Percentiles rank a stretch among this genome's conserved stretches.
Conservation (phyloP, 179 eudicot genomes). For the Vitellaria paradoxa region DNA sequence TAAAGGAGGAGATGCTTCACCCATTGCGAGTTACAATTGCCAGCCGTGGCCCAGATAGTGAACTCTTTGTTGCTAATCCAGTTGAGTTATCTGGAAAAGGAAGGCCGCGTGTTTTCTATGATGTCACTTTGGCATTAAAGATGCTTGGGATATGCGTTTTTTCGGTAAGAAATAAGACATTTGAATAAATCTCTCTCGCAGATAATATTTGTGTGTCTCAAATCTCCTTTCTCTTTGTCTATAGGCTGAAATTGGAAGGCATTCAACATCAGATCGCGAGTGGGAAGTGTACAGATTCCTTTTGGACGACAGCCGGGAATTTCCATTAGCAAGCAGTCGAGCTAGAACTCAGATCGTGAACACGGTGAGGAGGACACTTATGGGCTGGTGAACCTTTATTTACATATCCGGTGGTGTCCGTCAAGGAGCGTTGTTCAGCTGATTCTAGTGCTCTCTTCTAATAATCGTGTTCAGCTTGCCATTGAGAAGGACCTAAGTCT, state of each 20-base stretch:
- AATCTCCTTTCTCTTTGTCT: constrained; percentile 5
- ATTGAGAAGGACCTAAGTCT: neutral
- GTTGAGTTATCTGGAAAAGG: constrained; percentile 58
- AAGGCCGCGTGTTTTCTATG: constrained; percentile 60
- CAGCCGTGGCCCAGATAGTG: constrained; percentile 56
- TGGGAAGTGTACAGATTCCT: constrained; percentile 52
- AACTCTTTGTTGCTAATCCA: constrained; percentile 61
- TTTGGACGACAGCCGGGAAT: constrained; percentile 33
- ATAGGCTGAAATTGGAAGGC: constrained; percentile 49
- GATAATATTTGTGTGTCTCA: neutral
- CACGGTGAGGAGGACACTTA: constrained; percentile 37
- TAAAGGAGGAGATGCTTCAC: constrained; percentile 57
- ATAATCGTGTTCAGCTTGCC: constrained; percentile 1
- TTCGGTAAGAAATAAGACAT: constrained; percentile 34
- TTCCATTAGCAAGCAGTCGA: constrained; percentile 39
- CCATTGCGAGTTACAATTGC: constrained; percentile 49
- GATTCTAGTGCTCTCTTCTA: neutral
- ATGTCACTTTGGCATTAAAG: constrained; percentile 49
- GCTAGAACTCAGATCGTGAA: constrained; percentile 35
- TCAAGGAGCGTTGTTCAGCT: neutral
- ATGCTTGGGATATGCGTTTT: constrained; percentile 50
- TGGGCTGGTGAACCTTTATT: constrained; percentile 36
- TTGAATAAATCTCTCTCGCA: neutral
- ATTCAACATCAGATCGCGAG: constrained; percentile 38
- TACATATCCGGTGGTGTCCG: neutral